Evolutionary conservation across 768 basidiomycete species (phyloP).

Genomic region (Naganishia friedmannii): DNA sequence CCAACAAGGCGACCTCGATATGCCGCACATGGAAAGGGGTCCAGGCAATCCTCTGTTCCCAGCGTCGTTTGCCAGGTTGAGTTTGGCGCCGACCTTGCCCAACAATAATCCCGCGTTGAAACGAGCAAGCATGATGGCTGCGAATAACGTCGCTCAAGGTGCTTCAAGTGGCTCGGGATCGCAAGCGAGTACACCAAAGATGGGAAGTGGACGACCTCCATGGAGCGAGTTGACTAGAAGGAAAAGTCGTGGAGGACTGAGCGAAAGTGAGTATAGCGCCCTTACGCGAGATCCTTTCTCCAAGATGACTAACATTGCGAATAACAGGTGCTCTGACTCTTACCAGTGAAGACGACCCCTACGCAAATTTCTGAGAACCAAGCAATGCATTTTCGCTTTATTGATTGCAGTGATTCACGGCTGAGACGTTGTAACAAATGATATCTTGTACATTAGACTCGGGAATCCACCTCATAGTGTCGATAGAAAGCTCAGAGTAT

Average conservation of each 20-base stretch:
- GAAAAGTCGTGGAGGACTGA: slow-evolving; percentile 31
- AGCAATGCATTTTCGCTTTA: too few species aligned
- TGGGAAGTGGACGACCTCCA: slow-evolving; percentile 27
- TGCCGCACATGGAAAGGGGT: slow-evolving; percentile 61
- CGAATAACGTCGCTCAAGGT: background rate
- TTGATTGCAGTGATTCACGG: background rate
- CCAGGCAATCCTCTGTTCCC: slow-evolving; percentile 79
- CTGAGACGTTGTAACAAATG: background rate
- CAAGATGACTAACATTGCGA: background rate
- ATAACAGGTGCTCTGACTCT: slow-evolving; percentile 11
- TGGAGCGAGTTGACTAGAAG: slow-evolving; percentile 27
- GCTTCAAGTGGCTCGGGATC: slow-evolving; percentile 32
- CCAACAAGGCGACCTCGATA: slow-evolving; percentile 6
- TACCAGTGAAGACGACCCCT: slow-evolving; percentile 16
- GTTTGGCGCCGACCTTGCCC: slow-evolving; percentile 63
- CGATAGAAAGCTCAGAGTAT: background rate
- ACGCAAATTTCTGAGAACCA: background rate
- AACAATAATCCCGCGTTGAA: slow-evolving; percentile 37
- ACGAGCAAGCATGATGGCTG: slow-evolving; percentile 36
- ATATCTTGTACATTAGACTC: background rate
- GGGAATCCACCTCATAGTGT: background rate
- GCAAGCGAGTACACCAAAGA: slow-evolving; percentile 28
- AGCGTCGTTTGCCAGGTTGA: slow-evolving; percentile 70
- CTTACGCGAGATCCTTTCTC: background rate
- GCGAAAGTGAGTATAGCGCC: slow-evolving; percentile 32